These are phyloP conservation scores for Helenozyma rhizophorensis DNA, from an alignment of 805 yeast genomes.

Conservation along the genomic window DNA sequence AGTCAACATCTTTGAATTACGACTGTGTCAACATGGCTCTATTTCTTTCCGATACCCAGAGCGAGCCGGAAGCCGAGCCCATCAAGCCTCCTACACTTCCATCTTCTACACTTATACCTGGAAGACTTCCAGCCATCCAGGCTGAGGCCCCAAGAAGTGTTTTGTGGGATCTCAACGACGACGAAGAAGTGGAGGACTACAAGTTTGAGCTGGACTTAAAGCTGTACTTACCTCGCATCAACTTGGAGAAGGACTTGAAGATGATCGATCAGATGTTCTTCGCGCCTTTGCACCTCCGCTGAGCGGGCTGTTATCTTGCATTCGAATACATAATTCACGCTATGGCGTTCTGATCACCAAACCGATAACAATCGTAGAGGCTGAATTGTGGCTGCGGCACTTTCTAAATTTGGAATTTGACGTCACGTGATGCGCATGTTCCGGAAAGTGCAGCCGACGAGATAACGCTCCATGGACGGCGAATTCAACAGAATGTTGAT, in stretches of 20 bases:
- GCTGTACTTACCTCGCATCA: conserved; percentile 10
- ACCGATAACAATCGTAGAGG: no score
- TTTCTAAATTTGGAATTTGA: no score
- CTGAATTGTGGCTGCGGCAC: no score
- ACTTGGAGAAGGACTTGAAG: conserved; percentile 13
- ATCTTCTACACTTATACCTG: neutral
- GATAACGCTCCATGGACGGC: no score
- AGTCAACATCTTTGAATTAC: conserved; percentile 6
- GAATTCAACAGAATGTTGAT: no score
- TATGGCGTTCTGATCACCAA: no score
- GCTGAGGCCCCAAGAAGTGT: neutral
- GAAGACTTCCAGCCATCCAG: neutral
- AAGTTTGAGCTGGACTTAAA: conserved; percentile 12
- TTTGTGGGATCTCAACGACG: conserved; percentile 10
- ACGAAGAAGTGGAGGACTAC: conserved; percentile 11
- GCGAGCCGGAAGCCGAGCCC: conserved; percentile 1
- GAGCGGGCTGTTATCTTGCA: no score
- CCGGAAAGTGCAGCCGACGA: no score
- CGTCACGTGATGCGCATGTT: no score
- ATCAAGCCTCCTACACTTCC: conserved; percentile 1
- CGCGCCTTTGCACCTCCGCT: no score
- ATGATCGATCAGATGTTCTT: conserved; percentile 13
- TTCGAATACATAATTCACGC: no score
- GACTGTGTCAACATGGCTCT: conserved; percentile 11
- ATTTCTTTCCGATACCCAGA: conserved; percentile 5